Evolutionary conservation across 1,284 basidiomycete genomes (phyloP), one percentile per base, ranked within the genome.

Genomic region (Tylopilus orsonianus): DNA sequence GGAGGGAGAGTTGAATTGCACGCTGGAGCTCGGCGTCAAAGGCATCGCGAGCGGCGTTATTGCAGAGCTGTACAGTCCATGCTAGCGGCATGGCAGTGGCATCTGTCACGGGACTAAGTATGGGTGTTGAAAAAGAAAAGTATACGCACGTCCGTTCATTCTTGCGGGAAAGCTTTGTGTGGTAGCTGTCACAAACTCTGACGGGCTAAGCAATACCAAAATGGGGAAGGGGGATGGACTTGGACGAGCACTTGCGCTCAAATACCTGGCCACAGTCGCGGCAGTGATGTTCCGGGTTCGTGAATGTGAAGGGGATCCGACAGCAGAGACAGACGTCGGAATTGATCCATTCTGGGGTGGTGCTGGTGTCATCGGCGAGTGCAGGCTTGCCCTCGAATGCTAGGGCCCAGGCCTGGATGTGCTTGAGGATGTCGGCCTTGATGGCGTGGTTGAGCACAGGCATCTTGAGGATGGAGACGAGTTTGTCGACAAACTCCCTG

Each of bases 261-360:
- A 97, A 99, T 16, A 99, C 93, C 61, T 90, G 86, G 8, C 97
- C 97, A 68, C 97, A 99, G 69, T 98, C 98, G 8, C 97, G 83
- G 68, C 97, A 99, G 67, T 99, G 97, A 65, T 99, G 97, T 67
- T 98, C 98, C 50, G 97, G 84, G 65, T 97, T 98, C 34, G 95
- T 97, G 61, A 97, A 96, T 1, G 87, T 86, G 71, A 99, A 99
- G 0, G 90, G 70, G 0, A 90, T 87, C 18, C 97, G 82, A 69
- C 97, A 99, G 20, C 94, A 84, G 57, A 97, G 82, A 69, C 97
- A 99, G 12, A 95, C 86, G 27, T 96, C 90, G 1, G 93, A 93
- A 66, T 99, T 96, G 37, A 93, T 88, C 96, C 96, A 99, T 61
- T 96, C 91, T 0, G 96, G 96, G 0, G 96, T 87, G 2, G 86